Conservation (phyloP, 1,139 yeast genomes). For the Ashbya aceris region DNA sequence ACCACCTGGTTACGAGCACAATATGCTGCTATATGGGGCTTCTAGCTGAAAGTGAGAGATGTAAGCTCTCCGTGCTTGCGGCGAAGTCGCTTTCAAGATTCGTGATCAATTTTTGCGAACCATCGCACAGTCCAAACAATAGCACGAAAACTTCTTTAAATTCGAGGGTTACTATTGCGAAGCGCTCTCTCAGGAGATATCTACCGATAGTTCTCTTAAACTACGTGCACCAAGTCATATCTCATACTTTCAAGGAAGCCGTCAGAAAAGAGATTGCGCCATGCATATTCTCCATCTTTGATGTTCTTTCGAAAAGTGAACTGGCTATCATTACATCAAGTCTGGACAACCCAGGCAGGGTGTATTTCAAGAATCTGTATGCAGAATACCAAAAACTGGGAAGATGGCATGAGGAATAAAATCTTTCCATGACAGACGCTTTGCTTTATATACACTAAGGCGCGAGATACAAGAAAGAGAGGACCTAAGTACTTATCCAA, state of each 20-base stretch:
- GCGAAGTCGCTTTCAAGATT: constrained; percentile 50
- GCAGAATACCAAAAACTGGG: constrained; percentile 69
- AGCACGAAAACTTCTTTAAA: constrained; percentile 36
- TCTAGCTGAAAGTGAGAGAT: constrained; percentile 30
- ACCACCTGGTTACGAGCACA: constrained; percentile 50
- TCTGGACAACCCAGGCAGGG: constrained; percentile 64
- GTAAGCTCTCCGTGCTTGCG: constrained; percentile 11
- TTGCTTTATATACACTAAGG: too few relatives aligned
- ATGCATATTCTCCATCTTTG: constrained; percentile 59
- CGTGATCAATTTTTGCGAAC: constrained; percentile 65
- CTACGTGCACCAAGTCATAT: constrained; percentile 44
- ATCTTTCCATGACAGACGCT: not conserved
- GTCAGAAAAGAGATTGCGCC: constrained; percentile 44
- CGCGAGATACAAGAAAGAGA: too few relatives aligned
- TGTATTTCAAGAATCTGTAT: constrained; percentile 58
- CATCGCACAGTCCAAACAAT: constrained; percentile 30
- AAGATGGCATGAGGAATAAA: constrained; percentile 63
- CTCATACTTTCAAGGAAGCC: constrained; percentile 38
- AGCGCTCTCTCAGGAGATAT: constrained; percentile 52
- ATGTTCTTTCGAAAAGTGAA: constrained; percentile 60
- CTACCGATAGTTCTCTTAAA: constrained; percentile 53
- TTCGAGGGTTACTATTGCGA: constrained; percentile 47
- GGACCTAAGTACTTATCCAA: too few relatives aligned
- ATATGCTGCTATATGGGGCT: constrained; percentile 42
- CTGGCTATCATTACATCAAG: constrained; percentile 54